Evolutionary conservation across 768 basidiomycete genomes (phyloP).

Genomic region (Terana coerulea): DNA sequence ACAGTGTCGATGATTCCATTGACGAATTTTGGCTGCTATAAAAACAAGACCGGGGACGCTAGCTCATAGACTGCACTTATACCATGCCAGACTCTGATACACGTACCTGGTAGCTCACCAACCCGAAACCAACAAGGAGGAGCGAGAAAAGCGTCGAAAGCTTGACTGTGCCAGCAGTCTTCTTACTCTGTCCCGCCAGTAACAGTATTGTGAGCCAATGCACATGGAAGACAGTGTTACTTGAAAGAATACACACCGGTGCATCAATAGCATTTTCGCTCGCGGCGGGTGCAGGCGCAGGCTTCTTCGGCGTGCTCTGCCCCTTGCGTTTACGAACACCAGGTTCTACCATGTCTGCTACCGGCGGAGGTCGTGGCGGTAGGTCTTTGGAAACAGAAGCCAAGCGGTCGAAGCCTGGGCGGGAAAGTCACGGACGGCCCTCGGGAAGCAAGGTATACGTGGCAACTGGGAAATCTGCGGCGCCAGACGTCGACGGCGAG

Average conservation of each 20-base stretch:
- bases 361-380: neutral
- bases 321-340: slow-evolving; percentile 1
- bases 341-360: neutral
- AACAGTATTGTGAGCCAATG: neutral
- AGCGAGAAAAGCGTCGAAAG: slow-evolving; percentile 13
- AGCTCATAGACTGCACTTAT: neutral
- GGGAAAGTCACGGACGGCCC: no score
- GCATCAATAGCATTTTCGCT: neutral
- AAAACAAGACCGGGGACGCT: neutral
- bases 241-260: neutral
- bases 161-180: slow-evolving; percentile 11
- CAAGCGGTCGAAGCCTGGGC: no score
- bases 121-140: slow-evolving; percentile 7
- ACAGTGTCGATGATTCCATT: slow-evolving; percentile 6
- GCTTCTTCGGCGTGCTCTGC: neutral
- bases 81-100: neutral
- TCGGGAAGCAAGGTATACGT: neutral
- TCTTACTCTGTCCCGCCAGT: neutral
- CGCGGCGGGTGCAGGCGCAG: neutral
- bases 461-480: no score
- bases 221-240: neutral
- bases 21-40: neutral
- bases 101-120: slow-evolving; percentile 14
- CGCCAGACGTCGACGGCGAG: no score
- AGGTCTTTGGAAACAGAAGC: no score